These are phyloP conservation scores for Apiotrichum sp. DNA, from an alignment of 1,284 basidiomycete species.

Conservation along the genomic window DNA sequence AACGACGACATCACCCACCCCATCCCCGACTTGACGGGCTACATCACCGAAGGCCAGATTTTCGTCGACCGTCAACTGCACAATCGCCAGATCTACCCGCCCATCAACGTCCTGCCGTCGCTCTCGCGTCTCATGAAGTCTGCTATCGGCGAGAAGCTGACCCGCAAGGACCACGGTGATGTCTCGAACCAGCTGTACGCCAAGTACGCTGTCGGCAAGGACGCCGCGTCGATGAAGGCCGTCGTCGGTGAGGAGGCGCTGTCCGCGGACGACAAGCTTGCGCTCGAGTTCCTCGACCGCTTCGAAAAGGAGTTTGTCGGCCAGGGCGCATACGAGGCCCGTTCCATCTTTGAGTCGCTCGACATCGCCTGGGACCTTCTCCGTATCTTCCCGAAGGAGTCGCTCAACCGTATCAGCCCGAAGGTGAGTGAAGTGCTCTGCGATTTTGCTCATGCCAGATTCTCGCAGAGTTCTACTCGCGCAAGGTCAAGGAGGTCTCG, in stretches of 20 bases:
- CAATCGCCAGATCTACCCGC: constrained; percentile 90
- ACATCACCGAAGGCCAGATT: constrained; percentile 98
- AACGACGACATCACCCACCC: constrained; percentile 99
- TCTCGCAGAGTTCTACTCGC: constrained; percentile 21
- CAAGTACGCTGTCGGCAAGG: constrained; percentile 94
- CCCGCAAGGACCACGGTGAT: constrained; percentile 96
- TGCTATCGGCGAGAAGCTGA: constrained; percentile 95
- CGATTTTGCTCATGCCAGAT: neutral
- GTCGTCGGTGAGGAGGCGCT: constrained; percentile 98
- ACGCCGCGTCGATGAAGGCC: constrained; percentile 98
- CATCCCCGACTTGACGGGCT: constrained; percentile 98
- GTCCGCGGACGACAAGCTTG: constrained; percentile 54
- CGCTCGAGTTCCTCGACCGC: constrained; percentile 86
- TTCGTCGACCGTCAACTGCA: constrained; percentile 76
- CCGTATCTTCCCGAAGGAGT: constrained; percentile 98
- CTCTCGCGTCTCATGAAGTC: constrained; percentile 99
- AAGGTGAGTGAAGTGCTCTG: constrained; percentile 39
- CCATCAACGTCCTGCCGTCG: constrained; percentile 98
- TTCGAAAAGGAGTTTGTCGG: constrained; percentile 93
- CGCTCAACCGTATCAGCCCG: constrained; percentile 90
- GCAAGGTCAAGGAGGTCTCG: constrained; percentile 17
- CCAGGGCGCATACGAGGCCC: constrained; percentile 91
- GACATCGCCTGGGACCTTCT: constrained; percentile 96
- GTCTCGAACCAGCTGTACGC: constrained; percentile 98
- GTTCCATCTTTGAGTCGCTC: constrained; percentile 94